phyloP scores from a whole-genome alignment of 306 rosid species.

The Malus sieversii region DNA sequence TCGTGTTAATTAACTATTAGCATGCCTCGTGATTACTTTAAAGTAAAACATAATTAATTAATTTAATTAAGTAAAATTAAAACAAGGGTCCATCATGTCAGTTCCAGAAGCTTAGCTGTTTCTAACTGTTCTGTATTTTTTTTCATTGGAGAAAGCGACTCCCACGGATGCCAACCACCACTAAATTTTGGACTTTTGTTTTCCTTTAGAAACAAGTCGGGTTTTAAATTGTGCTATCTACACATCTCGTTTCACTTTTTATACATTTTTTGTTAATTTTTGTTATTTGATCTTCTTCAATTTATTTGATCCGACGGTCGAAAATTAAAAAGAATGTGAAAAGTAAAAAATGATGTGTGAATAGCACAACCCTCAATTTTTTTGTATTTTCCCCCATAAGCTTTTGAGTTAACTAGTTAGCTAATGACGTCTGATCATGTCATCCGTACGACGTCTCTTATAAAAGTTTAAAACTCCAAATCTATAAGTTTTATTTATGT shows the following conservation, averaged over 20 bases:
- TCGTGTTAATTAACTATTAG: neutral
- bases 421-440: neutral
- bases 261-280: no score
- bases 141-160: slow-evolving; percentile 12
- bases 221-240: neutral
- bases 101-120: slow-evolving; percentile 35
- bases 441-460: neutral
- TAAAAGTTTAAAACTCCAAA: neutral
- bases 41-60: neutral
- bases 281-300: no score
- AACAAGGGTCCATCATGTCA: slow-evolving; percentile 2
- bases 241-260: fast-evolving
- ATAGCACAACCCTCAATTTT: no score
- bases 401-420: slow-evolving; percentile 1
- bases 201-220: slow-evolving; percentile 25
- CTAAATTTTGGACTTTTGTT: neutral
- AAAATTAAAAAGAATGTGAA: no score
- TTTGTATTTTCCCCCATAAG: slow-evolving; percentile 11
- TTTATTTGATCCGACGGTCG: no score
- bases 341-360: no score
- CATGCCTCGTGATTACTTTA: neutral
- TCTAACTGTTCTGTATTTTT: neutral
- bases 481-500: neutral
- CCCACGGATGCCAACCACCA: slow-evolving; percentile 23
- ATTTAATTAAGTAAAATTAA: neutral